A percentile compares a stretch with the other conserved stretches of the same genome.
phyloP scores from a whole-genome alignment of 257 asterid species.

The Asclepias syriaca region DNA sequence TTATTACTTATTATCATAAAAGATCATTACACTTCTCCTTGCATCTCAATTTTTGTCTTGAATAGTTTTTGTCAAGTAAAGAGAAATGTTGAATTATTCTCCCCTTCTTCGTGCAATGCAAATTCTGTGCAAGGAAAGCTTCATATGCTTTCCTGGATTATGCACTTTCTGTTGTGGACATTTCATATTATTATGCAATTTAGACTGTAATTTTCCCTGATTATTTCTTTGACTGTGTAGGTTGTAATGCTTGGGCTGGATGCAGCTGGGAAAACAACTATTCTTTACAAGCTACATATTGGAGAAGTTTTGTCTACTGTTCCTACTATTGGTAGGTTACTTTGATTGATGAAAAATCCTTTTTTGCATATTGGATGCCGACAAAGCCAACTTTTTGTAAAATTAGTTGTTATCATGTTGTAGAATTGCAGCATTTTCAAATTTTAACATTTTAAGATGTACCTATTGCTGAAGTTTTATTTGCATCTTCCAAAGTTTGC shows the following conservation, averaged over 20 bases:
- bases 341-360: neutral
- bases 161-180: too few relatives aligned
- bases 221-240: slow-evolving; percentile 28
- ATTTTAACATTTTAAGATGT: neutral
- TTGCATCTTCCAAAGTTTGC: neutral
- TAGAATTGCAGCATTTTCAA: neutral
- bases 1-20: neutral
- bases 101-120: neutral
- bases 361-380: neutral
- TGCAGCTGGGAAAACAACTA: slow-evolving; percentile 99
- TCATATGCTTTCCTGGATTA: too few relatives aligned
- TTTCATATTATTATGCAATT: neutral
- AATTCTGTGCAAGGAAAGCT: neutral
- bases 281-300: slow-evolving; percentile 90
- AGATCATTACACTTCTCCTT: neutral
- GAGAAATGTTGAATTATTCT: neutral
- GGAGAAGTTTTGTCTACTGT: slow-evolving; percentile 98
- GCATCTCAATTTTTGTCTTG: neutral
- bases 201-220: neutral
- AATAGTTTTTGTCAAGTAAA: neutral
- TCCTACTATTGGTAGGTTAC: slow-evolving; percentile 86
- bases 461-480: neutral
- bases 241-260: slow-evolving; percentile 99
- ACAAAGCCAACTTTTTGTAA: neutral
- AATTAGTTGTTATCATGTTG: neutral